Evolutionary conservation across 495 filamentous ascomycete species (phyloP).

Genomic region (Penicillium desertorum): DNA sequence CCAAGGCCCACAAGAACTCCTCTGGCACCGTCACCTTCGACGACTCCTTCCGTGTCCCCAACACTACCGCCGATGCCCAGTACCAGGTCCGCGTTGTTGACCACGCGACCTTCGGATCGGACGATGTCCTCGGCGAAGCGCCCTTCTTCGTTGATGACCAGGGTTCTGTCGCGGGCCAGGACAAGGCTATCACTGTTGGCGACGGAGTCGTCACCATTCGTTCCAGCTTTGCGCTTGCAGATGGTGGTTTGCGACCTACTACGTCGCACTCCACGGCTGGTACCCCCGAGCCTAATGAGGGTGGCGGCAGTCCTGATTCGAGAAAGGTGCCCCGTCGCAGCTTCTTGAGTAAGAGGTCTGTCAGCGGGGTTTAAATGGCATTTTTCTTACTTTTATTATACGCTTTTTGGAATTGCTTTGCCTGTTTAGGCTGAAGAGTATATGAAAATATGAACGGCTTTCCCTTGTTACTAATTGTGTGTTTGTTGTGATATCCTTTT

Average conservation of each 20-base stretch:
- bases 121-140: conserved; percentile 76
- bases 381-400: conserved; percentile 5
- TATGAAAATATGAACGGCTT: conserved; percentile 18
- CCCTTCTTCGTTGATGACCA: conserved; percentile 90
- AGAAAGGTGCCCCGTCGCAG: conserved; percentile 46
- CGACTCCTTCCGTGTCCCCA: conserved; percentile 71
- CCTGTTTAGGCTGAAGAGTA: conserved; percentile 10
- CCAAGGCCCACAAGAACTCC: conserved; percentile 69
- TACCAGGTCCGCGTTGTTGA: conserved; percentile 84
- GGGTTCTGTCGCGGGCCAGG: conserved; percentile 57
- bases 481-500: conserved; percentile 24
- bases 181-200: conserved; percentile 73
- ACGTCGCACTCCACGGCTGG: conserved; percentile 42
- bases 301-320: conserved; percentile 56
- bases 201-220: conserved; percentile 64
- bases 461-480: conserved; percentile 2
- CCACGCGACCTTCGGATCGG: conserved; percentile 77
- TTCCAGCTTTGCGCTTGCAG: conserved; percentile 56
- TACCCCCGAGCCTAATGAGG: conserved; percentile 31
- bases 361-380: conserved; percentile 41
- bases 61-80: conserved; percentile 76
- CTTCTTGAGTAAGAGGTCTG: conserved; percentile 58
- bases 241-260: conserved; percentile 33
- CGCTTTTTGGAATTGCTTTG: conserved; percentile 8
- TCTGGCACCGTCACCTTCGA: conserved; percentile 61